These are phyloP conservation scores for Salix suchowensis DNA, from an alignment of 345 rosid genomes.

Conservation along the genomic window DNA sequence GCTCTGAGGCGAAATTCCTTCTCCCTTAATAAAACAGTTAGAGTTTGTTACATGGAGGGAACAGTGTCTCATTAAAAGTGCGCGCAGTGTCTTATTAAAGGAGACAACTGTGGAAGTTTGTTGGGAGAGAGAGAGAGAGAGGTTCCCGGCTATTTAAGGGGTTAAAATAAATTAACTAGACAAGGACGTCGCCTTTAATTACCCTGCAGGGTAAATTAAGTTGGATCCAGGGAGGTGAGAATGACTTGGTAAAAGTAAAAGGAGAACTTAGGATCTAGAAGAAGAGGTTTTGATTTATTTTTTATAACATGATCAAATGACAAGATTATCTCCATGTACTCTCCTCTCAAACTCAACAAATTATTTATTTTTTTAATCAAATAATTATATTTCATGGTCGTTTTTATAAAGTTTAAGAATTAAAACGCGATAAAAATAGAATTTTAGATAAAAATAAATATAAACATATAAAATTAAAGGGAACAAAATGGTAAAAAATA, in stretches of 20 bases:
- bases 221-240: not conserved
- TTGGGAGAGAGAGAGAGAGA: not conserved
- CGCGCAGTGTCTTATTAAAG: not conserved
- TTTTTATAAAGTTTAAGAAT: too few relatives aligned
- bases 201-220: not conserved
- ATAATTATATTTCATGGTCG: too few relatives aligned
- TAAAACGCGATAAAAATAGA: too few relatives aligned
- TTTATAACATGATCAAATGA: too few relatives aligned
- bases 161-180: not conserved
- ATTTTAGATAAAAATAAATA: too few relatives aligned
- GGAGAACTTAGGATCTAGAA: not conserved
- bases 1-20: not conserved
- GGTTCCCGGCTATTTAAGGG: not conserved
- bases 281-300: not conserved
- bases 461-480: too few relatives aligned
- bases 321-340: too few relatives aligned
- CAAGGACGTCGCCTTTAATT: too few relatives aligned
- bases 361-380: too few relatives aligned
- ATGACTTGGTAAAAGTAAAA: not conserved
- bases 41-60: not conserved
- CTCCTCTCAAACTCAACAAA: too few relatives aligned
- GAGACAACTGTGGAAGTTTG: not conserved
- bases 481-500: too few relatives aligned
- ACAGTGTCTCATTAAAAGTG: not conserved
- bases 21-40: not conserved